These are phyloP conservation scores for Tricholoma bakamatsutake DNA, from an alignment of 768 basidiomycete genomes.

Conservation along the genomic window DNA sequence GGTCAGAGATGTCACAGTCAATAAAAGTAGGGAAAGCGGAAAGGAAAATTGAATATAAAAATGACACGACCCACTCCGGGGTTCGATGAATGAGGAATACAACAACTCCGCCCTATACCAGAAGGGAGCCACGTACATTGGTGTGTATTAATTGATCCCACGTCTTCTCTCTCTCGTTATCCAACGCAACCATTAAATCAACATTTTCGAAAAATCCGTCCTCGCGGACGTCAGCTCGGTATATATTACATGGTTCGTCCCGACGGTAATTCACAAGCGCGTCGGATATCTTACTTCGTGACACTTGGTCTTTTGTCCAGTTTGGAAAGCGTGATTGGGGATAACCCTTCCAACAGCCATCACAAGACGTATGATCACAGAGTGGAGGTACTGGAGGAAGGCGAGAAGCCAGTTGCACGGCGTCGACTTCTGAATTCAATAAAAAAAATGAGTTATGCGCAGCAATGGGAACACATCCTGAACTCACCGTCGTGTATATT, in stretches of 20 bases:
- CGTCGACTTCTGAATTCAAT: constrained; percentile 27
- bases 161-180: constrained; percentile 20
- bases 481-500: constrained; percentile 33
- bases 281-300: constrained; percentile 32
- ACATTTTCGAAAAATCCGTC: constrained; percentile 31
- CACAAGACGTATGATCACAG: constrained; percentile 31
- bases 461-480: neutral
- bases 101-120: no score
- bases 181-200: constrained; percentile 14
- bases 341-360: constrained; percentile 35
- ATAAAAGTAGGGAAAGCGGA: neutral
- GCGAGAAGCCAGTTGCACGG: constrained; percentile 24
- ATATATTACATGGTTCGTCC: constrained; percentile 22
- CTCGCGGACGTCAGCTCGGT: constrained; percentile 36
- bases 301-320: constrained; percentile 44
- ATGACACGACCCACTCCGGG: no score
- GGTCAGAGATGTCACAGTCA: neutral
- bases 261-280: constrained; percentile 20
- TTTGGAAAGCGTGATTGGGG: constrained; percentile 27
- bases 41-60: no score
- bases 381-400: constrained; percentile 29
- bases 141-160: constrained; percentile 33
- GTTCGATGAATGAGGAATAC: no score
- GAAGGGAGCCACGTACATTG: constrained; percentile 25
- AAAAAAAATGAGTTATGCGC: neutral